Evolutionary conservation across 2,329 filamentous ascomycete genomes (phyloP), one percentile per base, ranked within the genome.

Genomic region (Geosmithia putterillii): DNA sequence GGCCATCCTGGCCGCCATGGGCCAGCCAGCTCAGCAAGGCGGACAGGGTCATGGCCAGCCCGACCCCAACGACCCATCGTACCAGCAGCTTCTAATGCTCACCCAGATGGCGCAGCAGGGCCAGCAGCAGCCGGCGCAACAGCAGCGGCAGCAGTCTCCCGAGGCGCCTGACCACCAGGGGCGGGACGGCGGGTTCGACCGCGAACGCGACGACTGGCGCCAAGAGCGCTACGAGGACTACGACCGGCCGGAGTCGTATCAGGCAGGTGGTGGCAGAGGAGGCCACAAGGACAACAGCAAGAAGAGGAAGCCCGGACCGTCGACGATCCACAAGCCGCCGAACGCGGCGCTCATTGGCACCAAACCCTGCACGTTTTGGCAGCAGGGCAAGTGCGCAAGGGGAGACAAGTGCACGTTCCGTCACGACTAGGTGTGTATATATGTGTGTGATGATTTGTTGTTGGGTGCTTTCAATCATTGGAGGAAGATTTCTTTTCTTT

Each of bases 321-420:
- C 60, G 58, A 8, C 44, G 15, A 43, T 46, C 19, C 65, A 69
- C 46, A 62, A 67, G 45, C 62, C 65, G 17, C 63, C 59, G 48
- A 76, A 82, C 52, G 73, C 69, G 46, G 69, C 71, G 14, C 64
- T 79, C 14, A 76, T 79, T 41, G 76, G 79, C 44, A 83, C 80
- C 38, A 79, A 83, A 54, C 71, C 80, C 5, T 86, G 83, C 58
- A 73, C 72, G 18, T 87, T 85, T 58, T 86, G 70, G 68, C 70
- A 75, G 45, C 75, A 83, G 55, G 82, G 82, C 14, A 80, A 79
- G 55, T 86, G 83, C 61, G 76, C 75, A 7, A 81, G 85, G 56
- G 83, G 83, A 19, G 79, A 82, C 32, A 78, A 79, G 53, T 86
- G 83, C 63, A 86, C 82, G 2, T 87, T 82, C 58, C 71, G 81